These are phyloP conservation scores for Porcisia hertigi DNA, from an alignment of 208 protist genomes.

Conservation along the genomic window DNA sequence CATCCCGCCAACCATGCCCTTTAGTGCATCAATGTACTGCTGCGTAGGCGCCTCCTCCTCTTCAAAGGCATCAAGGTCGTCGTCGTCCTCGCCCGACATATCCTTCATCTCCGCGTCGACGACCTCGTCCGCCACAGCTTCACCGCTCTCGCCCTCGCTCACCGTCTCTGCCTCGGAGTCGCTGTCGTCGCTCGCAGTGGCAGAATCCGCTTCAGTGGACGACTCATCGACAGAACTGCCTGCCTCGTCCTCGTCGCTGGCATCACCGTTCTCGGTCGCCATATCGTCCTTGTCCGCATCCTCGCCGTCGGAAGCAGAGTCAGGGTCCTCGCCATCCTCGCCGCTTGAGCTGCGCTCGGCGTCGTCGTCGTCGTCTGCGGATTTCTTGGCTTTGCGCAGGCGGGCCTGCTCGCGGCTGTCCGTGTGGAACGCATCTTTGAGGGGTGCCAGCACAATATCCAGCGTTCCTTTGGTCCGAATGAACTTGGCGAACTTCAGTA, in stretches of 20 bases:
- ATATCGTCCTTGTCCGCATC: constrained; percentile 16
- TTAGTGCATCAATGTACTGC: constrained; percentile 83
- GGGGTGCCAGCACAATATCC: constrained; percentile 70
- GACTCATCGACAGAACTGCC: constrained; percentile 12
- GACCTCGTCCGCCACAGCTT: constrained; percentile 16
- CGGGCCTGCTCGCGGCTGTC: constrained; percentile 77
- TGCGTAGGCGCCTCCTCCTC: constrained; percentile 85
- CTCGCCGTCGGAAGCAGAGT: constrained; percentile 10
- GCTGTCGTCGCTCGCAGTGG: constrained; percentile 22
- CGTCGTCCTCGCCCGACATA: constrained; percentile 16
- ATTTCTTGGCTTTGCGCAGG: constrained; percentile 54
- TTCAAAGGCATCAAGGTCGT: constrained; percentile 39
- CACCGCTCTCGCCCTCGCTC: constrained; percentile 30
- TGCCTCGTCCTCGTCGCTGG: constrained; percentile 23
- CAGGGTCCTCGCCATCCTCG: constrained; percentile 9
- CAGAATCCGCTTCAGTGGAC: constrained; percentile 20
- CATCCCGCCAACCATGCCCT: constrained; percentile 82
- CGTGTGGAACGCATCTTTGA: constrained; percentile 84
- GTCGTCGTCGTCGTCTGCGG: constrained; percentile 34
- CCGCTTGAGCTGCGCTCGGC: constrained; percentile 37
- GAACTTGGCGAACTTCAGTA: constrained; percentile 74
- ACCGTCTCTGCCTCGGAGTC: constrained; percentile 25
- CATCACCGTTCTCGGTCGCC: constrained; percentile 12
- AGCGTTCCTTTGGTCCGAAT: constrained; percentile 59
- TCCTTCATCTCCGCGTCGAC: constrained; percentile 13